Conservation (phyloP, 345 rosid genomes). For the Gossypium anomalum region DNA sequence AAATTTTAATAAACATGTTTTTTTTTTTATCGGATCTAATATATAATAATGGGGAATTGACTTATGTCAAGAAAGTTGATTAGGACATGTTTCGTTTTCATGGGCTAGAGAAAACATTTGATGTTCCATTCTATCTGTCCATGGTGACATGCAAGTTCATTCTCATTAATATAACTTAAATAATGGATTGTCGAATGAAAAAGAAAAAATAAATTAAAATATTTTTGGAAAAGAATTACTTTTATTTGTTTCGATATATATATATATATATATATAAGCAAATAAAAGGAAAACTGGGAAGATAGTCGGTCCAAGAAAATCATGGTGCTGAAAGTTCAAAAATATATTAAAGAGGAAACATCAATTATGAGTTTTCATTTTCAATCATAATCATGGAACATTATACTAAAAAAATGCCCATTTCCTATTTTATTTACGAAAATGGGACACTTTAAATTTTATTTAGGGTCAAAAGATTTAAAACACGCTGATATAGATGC, state of each 20-base stretch:
- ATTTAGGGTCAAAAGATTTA: no score
- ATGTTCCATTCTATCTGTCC: not conserved
- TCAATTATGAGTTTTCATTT: no score
- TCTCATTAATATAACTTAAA: not conserved
- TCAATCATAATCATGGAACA: no score
- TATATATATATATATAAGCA: not conserved
- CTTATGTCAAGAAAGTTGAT: not conserved
- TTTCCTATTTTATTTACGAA: no score
- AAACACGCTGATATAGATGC: accelerated
- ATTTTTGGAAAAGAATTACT: no score
- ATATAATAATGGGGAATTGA: not conserved
- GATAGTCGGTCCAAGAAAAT: not conserved
- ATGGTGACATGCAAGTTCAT: not conserved
- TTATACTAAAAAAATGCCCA: no score
- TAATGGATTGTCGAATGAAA: not conserved
- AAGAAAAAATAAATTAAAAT: not conserved
- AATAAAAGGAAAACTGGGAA: not conserved
- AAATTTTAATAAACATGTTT: no score
- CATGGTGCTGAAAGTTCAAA: no score
- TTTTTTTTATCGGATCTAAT: no score
- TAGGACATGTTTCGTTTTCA: not conserved
- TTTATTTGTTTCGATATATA: no score
- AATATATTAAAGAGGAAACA: no score
- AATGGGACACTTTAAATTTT: no score
- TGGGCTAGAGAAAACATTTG: not conserved